Evolutionary conservation across 805 yeast species (phyloP).

Genomic region (Cyberlindnera veronae): DNA sequence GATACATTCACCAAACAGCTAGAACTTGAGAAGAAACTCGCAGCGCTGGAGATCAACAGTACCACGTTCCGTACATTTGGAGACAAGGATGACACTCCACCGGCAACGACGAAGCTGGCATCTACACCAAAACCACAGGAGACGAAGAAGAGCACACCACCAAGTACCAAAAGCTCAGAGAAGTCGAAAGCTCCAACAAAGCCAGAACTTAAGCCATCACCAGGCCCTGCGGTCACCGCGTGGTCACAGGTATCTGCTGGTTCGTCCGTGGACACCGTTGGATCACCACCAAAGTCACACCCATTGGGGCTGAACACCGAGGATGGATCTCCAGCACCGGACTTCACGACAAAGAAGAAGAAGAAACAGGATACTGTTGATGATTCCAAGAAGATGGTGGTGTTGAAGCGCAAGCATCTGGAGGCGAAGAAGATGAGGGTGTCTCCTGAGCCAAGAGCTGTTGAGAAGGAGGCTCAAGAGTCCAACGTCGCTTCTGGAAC

Average conservation of each 20-base stretch:
- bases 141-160: neutral
- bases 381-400: slow-evolving; percentile 9
- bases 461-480: neutral
- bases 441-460: slow-evolving; percentile 1
- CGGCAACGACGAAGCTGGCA: neutral
- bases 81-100: neutral
- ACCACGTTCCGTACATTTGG: slow-evolving; percentile 34
- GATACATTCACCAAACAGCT: slow-evolving; percentile 63
- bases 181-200: neutral
- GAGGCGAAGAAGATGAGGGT: slow-evolving; percentile 8
- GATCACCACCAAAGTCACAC: slow-evolving; percentile 16
- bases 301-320: slow-evolving; percentile 7
- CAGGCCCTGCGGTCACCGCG: slow-evolving; percentile 11
- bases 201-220: slow-evolving; percentile 15
- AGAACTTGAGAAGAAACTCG: slow-evolving; percentile 54
- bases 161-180: neutral
- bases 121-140: neutral
- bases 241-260: slow-evolving; percentile 11
- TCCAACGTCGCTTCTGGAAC: neutral
- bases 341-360: slow-evolving; percentile 6
- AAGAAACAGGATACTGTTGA: slow-evolving; percentile 3
- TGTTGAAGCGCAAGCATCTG: slow-evolving; percentile 16
- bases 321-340: slow-evolving; percentile 4
- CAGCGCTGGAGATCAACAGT: slow-evolving; percentile 41
- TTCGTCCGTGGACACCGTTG: slow-evolving; percentile 5